Conservation (phyloP, 1,284 basidiomycete genomes). For the Apiotrichum porosum region DNA sequence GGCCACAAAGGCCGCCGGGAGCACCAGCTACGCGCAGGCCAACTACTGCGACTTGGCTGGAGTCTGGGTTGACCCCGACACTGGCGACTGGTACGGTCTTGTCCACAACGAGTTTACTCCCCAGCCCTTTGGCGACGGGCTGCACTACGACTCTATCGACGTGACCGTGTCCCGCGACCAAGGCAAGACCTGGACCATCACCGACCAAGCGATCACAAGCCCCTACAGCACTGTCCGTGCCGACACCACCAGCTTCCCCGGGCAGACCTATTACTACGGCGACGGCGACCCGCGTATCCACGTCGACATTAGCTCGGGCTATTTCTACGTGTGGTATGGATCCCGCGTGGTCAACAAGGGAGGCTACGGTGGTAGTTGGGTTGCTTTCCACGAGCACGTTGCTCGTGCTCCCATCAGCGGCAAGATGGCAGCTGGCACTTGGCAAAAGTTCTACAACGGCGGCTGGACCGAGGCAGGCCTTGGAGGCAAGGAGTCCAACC, state of each 20-base stretch:
- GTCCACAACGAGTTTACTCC: conserved; percentile 18
- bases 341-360: conserved; percentile 3
- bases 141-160: conserved; percentile 18
- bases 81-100: conserved; percentile 13
- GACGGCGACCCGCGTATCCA: conserved; percentile 13
- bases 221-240: conserved; percentile 7
- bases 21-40: conserved; percentile 3
- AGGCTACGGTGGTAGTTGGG: conserved; percentile 7
- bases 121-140: conserved; percentile 5
- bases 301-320: conserved; percentile 4
- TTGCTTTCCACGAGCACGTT: conserved; percentile 7
- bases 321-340: conserved; percentile 14
- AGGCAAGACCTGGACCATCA: conserved; percentile 12
- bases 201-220: conserved; percentile 7
- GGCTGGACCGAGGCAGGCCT: conserved; percentile 9
- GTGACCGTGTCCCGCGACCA: conserved; percentile 7
- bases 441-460: conserved; percentile 12
- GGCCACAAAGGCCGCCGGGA: not conserved
- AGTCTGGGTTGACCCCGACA: conserved; percentile 15
- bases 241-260: conserved; percentile 4
- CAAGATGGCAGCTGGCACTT: conserved; percentile 8
- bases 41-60: conserved; percentile 17
- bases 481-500: conserved; percentile 8
- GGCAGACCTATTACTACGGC: conserved; percentile 11
- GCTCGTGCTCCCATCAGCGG: conserved; percentile 7